Evolutionary conservation across 495 filamentous ascomycete genomes (phyloP), one percentile per base, ranked within the genome.

Genomic region (Symbiotaphrina buchneri): DNA sequence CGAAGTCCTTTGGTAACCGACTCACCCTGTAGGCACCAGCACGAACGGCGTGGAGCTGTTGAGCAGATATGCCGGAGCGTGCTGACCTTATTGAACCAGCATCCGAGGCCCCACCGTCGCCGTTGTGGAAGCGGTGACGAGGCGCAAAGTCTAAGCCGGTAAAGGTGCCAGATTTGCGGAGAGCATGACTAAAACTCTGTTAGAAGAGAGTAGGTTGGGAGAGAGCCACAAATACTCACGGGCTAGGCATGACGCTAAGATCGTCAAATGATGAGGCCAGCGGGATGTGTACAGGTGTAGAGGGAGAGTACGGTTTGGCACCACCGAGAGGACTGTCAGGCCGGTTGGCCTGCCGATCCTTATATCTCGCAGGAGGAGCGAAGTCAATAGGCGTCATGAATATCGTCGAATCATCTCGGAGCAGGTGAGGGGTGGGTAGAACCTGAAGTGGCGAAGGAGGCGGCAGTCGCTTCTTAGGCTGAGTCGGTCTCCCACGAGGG

Each of bases 81-180:
- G 72, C 80, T 54, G 80, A 91, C 42, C 76, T 75, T 41, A 94
- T 81, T 44, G 80, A 90, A 35, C 85, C 87, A 0, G 81, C 64
- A 39, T 95, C 87, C 42, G 82, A 93, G n/a, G n/a, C n/a, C 28
- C 47, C 59, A 32, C 51, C 55, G 30, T 82, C 79, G 30, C 51
- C 52, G 39, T 74, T 74, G 48, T 64, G 75, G 52, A 92, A 85
- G 32, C 78, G 74, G 31, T 74, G 70, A 24, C 82, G 85, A 17
- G 85, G 84, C n/a, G 84, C 83, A 49, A 97, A 97, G 53, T 95
- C 90, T 18, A 97, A 65, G 7, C 56, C 73, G 2, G 84, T 92
- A 47, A 79, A 97, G 3, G 82, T 79, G 40, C 73, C 66, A 3
- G 84, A 93, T 47, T 87, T 93, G 40, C 81, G 73, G 31, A 97